Evolutionary conservation across 129 eudicot genomes (phyloP).

Genomic region (Tagetes erecta): DNA sequence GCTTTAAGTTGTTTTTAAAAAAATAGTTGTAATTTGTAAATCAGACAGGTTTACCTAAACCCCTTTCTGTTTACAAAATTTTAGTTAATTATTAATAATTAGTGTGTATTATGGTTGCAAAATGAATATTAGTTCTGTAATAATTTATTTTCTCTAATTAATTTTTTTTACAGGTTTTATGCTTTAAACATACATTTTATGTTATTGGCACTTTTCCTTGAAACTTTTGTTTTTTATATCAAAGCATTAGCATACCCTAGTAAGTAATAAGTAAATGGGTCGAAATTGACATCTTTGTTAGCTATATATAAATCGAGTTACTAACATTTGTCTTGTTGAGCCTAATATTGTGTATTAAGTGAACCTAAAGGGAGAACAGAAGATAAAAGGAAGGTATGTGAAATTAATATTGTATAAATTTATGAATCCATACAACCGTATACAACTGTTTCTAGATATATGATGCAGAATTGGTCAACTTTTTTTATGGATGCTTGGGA

Average conservation of each 20-base stretch:
- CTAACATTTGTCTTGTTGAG: constrained; percentile 16
- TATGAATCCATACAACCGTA: constrained; percentile 27
- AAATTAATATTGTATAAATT: not conserved
- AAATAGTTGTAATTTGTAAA: constrained; percentile 9
- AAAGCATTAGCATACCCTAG: not conserved
- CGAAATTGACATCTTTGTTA: not conserved
- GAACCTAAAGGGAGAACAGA: not conserved
- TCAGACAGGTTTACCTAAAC: not conserved
- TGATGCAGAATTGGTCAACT: constrained; percentile 21
- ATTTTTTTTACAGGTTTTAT: not conserved
- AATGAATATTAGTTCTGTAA: not conserved
- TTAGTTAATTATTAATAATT: not conserved
- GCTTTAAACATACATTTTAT: not conserved
- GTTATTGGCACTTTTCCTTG: not conserved
- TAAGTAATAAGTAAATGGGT: not conserved
- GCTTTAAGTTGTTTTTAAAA: constrained; percentile 28
- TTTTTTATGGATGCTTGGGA: constrained; percentile 61
- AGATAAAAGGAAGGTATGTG: constrained; percentile 16
- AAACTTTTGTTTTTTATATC: not conserved
- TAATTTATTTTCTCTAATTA: not conserved
- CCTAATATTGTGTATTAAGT: constrained; percentile 17
- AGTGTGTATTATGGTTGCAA: not conserved
- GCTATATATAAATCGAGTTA: not conserved
- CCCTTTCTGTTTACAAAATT: not conserved
- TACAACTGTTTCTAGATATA: constrained; percentile 21